A percentile compares a stretch with the other conserved stretches of the same genome.
Evolutionary conservation across 768 basidiomycete species (phyloP).

Genomic region (Boletus barrowsii): DNA sequence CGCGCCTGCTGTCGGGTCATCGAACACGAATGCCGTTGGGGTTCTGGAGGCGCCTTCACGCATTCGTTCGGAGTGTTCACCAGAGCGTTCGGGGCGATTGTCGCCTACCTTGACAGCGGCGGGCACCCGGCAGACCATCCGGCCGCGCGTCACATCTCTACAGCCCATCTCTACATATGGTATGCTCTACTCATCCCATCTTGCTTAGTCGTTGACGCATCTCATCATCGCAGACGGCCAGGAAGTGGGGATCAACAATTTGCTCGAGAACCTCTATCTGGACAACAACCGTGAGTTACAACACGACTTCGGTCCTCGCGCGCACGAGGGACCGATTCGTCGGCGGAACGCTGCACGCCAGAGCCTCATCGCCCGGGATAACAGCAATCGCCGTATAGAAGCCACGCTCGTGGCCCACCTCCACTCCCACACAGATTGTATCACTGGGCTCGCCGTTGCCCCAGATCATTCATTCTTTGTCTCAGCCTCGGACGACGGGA

Average conservation of each 20-base stretch:
- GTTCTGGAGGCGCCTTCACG: slow-evolving; percentile 74
- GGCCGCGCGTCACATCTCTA: slow-evolving; percentile 49
- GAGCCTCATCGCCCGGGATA: slow-evolving; percentile 65
- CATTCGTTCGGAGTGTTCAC: slow-evolving; percentile 61
- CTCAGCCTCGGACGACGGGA: slow-evolving; percentile 91
- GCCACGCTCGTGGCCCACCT: slow-evolving; percentile 83
- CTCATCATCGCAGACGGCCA: slow-evolving; percentile 63
- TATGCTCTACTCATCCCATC: slow-evolving; percentile 27
- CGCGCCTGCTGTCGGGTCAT: slow-evolving; percentile 85
- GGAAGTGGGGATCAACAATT: slow-evolving; percentile 83
- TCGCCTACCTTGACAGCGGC: slow-evolving; percentile 69
- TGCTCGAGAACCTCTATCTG: slow-evolving; percentile 86
- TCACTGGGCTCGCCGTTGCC: slow-evolving; percentile 81
- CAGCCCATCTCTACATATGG: slow-evolving; percentile 72
- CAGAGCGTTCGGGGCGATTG: slow-evolving; percentile 71
- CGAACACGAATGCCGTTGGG: slow-evolving; percentile 79
- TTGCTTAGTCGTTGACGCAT: background rate
- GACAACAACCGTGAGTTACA: slow-evolving; percentile 84
- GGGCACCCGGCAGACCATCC: slow-evolving; percentile 47
- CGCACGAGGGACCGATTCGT: slow-evolving; percentile 78
- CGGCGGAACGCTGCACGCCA: slow-evolving; percentile 73
- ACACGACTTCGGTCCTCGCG: slow-evolving; percentile 87
- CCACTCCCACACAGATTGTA: slow-evolving; percentile 72
- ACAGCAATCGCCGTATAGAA: slow-evolving; percentile 57
- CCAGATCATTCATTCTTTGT: slow-evolving; percentile 96